Percentiles rank a stretch among this genome's conserved stretches.
phyloP scores from a whole-genome alignment of 257 asterid genomes.

The Cinchona pubescens region DNA sequence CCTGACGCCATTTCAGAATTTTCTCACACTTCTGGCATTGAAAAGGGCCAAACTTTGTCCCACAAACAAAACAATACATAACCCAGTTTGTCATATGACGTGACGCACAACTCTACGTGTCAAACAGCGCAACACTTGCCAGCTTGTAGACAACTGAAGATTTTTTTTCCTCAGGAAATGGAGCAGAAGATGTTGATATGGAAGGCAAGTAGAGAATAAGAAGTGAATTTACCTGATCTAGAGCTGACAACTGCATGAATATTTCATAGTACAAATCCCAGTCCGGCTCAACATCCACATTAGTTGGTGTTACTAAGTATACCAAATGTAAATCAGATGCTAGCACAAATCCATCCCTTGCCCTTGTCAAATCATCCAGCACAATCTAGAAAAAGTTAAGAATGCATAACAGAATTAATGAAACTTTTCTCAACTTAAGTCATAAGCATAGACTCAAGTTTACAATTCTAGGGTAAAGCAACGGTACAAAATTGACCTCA shows the following conservation, averaged over 20 bases:
- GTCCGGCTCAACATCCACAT: conserved; percentile 94
- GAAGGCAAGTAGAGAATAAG: conserved; percentile 14
- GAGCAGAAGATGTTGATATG: background rate
- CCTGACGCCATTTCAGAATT: too few species aligned
- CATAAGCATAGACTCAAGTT: background rate
- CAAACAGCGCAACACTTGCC: background rate
- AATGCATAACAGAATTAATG: conserved; percentile 7
- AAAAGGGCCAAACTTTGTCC: background rate
- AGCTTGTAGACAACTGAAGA: background rate
- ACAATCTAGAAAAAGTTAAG: conserved; percentile 55
- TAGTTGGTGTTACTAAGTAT: conserved; percentile 92
- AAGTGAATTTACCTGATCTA: conserved; percentile 70
- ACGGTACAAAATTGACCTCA: background rate
- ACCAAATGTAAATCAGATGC: conserved; percentile 98
- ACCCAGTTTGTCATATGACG: background rate
- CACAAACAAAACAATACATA: background rate
- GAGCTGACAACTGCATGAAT: conserved; percentile 77
- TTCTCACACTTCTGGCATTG: background rate
- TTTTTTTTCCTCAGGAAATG: conserved; percentile 1
- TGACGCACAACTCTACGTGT: background rate
- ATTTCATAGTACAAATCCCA: conserved; percentile 95
- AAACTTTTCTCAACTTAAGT: too few species aligned
- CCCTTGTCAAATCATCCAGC: conserved; percentile 90
- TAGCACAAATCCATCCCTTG: conserved; percentile 97
- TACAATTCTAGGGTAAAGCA: conserved; percentile 9